A percentile compares a stretch with the other conserved stretches of the same genome.
Evolutionary conservation across 106 monocot genomes (phyloP).

Genomic region (Cymbidium sinense): DNA sequence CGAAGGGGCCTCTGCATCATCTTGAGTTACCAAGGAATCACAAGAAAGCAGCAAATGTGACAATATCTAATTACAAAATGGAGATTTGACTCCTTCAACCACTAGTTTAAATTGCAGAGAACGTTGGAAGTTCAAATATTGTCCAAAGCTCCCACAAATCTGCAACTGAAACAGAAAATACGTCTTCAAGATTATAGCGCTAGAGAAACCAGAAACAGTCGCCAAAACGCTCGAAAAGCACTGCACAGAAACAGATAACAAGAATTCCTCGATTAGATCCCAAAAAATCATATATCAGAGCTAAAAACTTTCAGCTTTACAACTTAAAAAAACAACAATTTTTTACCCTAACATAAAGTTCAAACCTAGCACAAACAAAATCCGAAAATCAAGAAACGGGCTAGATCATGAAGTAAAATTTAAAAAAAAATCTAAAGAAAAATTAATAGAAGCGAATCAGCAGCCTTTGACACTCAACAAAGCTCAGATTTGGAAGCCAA

Average conservation of each 20-base stretch:
- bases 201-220: neutral
- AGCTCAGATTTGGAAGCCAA: neutral
- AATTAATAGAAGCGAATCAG: neutral
- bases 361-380: neutral
- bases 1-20: constrained; percentile 23
- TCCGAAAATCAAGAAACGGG: neutral
- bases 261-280: neutral
- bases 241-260: constrained; percentile 1
- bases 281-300: neutral
- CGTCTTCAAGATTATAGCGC: neutral
- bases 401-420: too few relatives aligned
- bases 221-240: neutral
- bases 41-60: neutral
- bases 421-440: neutral
- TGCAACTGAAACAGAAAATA: neutral
- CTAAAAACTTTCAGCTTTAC: neutral
- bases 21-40: neutral
- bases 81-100: neutral
- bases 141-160: neutral
- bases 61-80: neutral
- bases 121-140: neutral
- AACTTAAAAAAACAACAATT: neutral
- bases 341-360: neutral
- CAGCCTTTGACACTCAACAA: neutral
- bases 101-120: neutral